Percentiles rank a stretch among this genome's conserved stretches.
Evolutionary conservation across 2,329 filamentous ascomycete species (phyloP).

Genomic region (Aspergillus sp.): DNA sequence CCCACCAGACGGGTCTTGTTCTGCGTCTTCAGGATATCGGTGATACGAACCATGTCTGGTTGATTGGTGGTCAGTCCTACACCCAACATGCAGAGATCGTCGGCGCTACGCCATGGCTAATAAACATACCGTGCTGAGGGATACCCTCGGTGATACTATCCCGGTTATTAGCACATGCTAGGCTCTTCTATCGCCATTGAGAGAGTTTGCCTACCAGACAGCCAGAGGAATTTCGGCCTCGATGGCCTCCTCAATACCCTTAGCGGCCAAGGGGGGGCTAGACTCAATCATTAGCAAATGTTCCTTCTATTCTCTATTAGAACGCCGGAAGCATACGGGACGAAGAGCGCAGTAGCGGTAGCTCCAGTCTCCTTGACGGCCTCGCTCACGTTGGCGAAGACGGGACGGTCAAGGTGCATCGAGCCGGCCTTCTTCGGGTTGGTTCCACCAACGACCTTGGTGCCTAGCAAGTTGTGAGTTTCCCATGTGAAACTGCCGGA

Average conservation of each 20-base stretch:
- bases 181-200: slow-evolving; percentile 13
- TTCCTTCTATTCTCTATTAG: neutral
- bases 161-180: neutral
- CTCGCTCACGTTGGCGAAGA: slow-evolving; percentile 86
- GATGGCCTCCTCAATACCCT: slow-evolving; percentile 95
- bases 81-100: neutral
- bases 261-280: slow-evolving; percentile 86
- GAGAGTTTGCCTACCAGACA: slow-evolving; percentile 64
- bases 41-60: slow-evolving; percentile 97
- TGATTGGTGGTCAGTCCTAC: slow-evolving; percentile 21
- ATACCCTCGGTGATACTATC: slow-evolving; percentile 88
- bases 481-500: slow-evolving; percentile 10
- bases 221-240: slow-evolving; percentile 89
- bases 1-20: slow-evolving; percentile 95
- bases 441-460: slow-evolving; percentile 95
- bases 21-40: slow-evolving; percentile 95
- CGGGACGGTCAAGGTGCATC: slow-evolving; percentile 85
- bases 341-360: slow-evolving; percentile 90
- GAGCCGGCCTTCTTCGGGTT: slow-evolving; percentile 98
- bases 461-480: slow-evolving; percentile 61
- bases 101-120: neutral
- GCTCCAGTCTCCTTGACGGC: slow-evolving; percentile 89
- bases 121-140: slow-evolving; percentile 79
- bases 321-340: slow-evolving; percentile 65
- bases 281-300: slow-evolving; percentile 28